Evolutionary conservation across 2,329 filamentous ascomycete genomes (phyloP).

Genomic region (Colletotrichum shisoi): DNA sequence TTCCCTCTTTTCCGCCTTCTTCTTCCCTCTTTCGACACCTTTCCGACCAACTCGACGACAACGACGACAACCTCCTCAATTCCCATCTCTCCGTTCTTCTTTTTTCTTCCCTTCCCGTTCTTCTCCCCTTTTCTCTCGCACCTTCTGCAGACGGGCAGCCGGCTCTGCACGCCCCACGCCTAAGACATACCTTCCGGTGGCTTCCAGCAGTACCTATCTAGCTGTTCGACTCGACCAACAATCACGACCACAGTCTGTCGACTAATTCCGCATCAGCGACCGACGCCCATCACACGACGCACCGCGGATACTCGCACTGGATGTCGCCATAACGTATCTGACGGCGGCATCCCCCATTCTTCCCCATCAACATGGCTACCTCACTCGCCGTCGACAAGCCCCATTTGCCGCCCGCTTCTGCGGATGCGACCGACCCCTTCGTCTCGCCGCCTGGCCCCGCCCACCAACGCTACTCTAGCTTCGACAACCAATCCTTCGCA

Average conservation of each 20-base stretch:
- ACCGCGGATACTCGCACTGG: slow-evolving; percentile 28
- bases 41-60: slow-evolving; percentile 11
- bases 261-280: slow-evolving; percentile 21
- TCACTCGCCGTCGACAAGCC: slow-evolving; percentile 55
- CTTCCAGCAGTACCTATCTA: slow-evolving; percentile 9
- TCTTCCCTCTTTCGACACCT: slow-evolving; percentile 10
- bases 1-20: slow-evolving; percentile 7
- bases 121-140: slow-evolving; percentile 14
- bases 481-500: slow-evolving; percentile 81
- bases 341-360: slow-evolving; percentile 37
- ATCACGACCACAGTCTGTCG: slow-evolving; percentile 21
- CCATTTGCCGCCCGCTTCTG: slow-evolving; percentile 51
- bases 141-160: slow-evolving; percentile 35
- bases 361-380: slow-evolving; percentile 52
- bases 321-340: slow-evolving; percentile 35
- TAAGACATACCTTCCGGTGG: neutral
- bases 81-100: neutral
- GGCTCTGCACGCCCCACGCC: slow-evolving; percentile 36
- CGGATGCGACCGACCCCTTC: slow-evolving; percentile 64
- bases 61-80: slow-evolving; percentile 21
- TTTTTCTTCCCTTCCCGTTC: neutral
- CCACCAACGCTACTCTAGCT: slow-evolving; percentile 79
- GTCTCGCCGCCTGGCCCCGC: slow-evolving; percentile 56
- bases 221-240: slow-evolving; percentile 18
- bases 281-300: slow-evolving; percentile 6